These are phyloP conservation scores for Cercospora canescens DNA, from an alignment of 2,329 filamentous ascomycete genomes.

Conservation along the genomic window DNA sequence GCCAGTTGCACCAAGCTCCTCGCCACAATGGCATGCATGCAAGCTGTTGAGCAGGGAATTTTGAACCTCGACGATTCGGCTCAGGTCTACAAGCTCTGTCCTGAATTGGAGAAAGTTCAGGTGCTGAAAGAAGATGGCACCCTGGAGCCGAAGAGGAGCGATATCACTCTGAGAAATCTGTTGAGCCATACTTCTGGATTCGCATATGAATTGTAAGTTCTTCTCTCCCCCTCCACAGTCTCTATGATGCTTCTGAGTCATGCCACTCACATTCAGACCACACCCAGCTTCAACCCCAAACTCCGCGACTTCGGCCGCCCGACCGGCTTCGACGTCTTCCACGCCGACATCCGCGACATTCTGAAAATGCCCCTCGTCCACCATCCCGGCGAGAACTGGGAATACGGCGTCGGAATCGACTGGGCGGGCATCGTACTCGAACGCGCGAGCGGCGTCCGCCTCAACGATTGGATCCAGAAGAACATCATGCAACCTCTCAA, in stretches of 20 bases:
- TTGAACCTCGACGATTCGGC: conserved; percentile 45
- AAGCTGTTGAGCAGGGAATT: conserved; percentile 47
- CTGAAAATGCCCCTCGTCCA: conserved; percentile 57
- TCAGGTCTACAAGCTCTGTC: conserved; percentile 42
- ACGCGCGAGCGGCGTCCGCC: conserved; percentile 42
- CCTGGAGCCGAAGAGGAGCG: conserved; percentile 44
- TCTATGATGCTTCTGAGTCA: no score
- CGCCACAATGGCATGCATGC: conserved; percentile 48
- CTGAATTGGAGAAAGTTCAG: conserved; percentile 45
- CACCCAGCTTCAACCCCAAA: conserved; percentile 42
- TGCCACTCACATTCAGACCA: not conserved
- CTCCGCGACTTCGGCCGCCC: conserved; percentile 47
- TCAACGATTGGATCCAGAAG: conserved; percentile 50
- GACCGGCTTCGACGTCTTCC: conserved; percentile 59
- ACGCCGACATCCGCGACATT: conserved; percentile 52
- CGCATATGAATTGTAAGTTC: conserved; percentile 46
- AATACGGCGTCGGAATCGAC: conserved; percentile 55
- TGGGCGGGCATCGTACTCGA: conserved; percentile 53
- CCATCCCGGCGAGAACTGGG: conserved; percentile 63
- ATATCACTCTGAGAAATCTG: conserved; percentile 54
- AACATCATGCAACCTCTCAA: conserved; percentile 50
- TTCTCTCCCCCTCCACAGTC: not conserved
- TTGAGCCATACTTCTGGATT: conserved; percentile 53
- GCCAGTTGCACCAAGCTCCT: conserved; percentile 53
- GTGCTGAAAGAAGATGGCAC: conserved; percentile 44